Conservation (phyloP, 2,329 filamentous ascomycete species). For the Sclerotiophoma versabilis region DNA sequence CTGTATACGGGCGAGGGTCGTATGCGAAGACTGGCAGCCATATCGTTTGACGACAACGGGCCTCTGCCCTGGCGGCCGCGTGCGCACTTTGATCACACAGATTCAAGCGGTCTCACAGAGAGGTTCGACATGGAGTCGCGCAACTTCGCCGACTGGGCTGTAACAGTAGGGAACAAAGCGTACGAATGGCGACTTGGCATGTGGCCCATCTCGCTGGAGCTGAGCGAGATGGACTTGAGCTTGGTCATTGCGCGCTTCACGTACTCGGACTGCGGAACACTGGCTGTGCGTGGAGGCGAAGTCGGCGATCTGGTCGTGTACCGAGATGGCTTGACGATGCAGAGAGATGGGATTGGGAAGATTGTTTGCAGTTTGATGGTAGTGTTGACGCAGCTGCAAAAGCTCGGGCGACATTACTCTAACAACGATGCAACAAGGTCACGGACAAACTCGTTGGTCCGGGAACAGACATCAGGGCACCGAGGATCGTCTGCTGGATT, state of each 20-base stretch:
- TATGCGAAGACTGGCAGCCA: conserved; percentile 34
- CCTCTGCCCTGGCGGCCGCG: conserved; percentile 45
- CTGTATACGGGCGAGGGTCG: conserved; percentile 27
- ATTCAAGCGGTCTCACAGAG: conserved; percentile 10
- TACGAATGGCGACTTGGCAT: conserved; percentile 38
- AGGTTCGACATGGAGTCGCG: conserved; percentile 36
- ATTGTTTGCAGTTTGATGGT: conserved; percentile 39
- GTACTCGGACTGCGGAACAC: conserved; percentile 35
- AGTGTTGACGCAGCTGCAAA: conserved; percentile 36
- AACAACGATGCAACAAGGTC: conserved; percentile 19
- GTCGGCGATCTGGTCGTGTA: conserved; percentile 39
- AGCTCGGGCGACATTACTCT: conserved; percentile 37
- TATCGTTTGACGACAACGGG: conserved; percentile 39
- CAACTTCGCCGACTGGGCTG: conserved; percentile 42
- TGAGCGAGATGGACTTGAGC: conserved; percentile 25
- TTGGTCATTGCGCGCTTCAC: conserved; percentile 42
- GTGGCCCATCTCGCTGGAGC: conserved; percentile 31
- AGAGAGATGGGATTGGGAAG: conserved; percentile 34
- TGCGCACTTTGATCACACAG: conserved; percentile 33
- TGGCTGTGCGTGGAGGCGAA: conserved; percentile 37
- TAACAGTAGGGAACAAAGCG: conserved; percentile 21
- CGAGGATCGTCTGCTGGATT: conserved; percentile 23
- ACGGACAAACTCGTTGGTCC: conserved; percentile 19
- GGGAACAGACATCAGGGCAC: conserved; percentile 16
- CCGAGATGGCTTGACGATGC: conserved; percentile 31